A percentile compares a stretch with the other conserved stretches of the same genome.
phyloP scores from a whole-genome alignment of 495 filamentous ascomycete genomes.

The Saxispiralis lemnorum region DNA sequence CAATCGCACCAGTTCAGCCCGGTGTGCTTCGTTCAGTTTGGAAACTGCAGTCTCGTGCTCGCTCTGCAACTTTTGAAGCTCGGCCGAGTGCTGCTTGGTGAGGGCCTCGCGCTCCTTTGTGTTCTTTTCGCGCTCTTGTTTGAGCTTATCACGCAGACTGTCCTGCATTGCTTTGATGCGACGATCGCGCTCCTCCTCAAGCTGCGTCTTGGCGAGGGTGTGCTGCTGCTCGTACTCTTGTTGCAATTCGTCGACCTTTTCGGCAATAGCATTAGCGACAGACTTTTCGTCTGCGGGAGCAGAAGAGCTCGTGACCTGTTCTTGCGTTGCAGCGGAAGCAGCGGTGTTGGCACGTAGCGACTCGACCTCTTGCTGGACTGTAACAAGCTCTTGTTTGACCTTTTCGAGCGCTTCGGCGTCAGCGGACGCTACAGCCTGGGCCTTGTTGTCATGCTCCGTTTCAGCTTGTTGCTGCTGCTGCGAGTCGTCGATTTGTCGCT shows the following conservation, averaged over 20 bases:
- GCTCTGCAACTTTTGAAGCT: conserved; percentile 22
- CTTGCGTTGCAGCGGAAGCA: conserved; percentile 9
- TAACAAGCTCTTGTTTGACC: conserved; percentile 28
- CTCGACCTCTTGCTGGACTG: conserved; percentile 28
- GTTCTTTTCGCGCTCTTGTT: conserved; percentile 35
- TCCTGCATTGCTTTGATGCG: conserved; percentile 58
- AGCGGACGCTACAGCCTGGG: conserved; percentile 1
- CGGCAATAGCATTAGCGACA: conserved; percentile 24
- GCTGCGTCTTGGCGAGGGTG: conserved; percentile 35
- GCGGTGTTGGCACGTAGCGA: conserved; percentile 21
- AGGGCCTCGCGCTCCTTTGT: conserved; percentile 30
- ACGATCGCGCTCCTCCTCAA: conserved; percentile 44
- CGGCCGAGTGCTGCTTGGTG: conserved; percentile 28
- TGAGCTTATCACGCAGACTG: conserved; percentile 49
- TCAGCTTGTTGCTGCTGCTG: conserved; percentile 13
- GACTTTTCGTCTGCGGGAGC: conserved; percentile 17
- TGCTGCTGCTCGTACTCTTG: conserved; percentile 25
- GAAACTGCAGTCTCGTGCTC: conserved; percentile 43
- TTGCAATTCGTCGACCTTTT: conserved; percentile 22
- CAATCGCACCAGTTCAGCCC: conserved; percentile 35
- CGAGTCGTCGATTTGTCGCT: conserved; percentile 16
- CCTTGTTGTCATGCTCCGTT: conserved; percentile 2
- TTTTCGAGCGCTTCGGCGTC: conserved; percentile 19
- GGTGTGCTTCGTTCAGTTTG: conserved; percentile 47
- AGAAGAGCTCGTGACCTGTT: neutral